Percentiles rank a stretch among this genome's conserved stretches.
Evolutionary conservation across 202 grass and related monocot genomes (phyloP).

Genomic region (Setaria viridis): DNA sequence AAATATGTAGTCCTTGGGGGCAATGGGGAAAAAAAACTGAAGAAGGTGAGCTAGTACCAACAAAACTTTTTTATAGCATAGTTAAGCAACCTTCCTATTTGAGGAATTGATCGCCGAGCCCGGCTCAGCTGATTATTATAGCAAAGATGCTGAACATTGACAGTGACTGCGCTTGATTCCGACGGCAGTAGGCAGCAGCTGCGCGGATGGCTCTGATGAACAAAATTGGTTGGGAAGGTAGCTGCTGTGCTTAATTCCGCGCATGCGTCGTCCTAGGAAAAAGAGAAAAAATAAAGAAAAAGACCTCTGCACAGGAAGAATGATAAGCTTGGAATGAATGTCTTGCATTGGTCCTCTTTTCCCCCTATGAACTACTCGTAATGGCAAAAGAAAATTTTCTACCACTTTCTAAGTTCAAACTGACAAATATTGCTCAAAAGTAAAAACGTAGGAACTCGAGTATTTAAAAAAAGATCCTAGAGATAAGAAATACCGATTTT

Average conservation of each 20-base stretch:
- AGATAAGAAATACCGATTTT: not conserved
- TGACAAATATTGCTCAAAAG: not conserved
- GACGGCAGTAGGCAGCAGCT: not conserved
- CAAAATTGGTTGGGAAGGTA: not conserved
- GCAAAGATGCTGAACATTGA: constrained; percentile 9
- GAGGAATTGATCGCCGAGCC: not conserved
- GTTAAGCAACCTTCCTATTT: not conserved
- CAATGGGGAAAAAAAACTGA: not conserved
- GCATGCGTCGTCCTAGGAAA: not conserved
- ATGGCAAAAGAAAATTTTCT: not conserved
- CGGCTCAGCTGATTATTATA: not conserved
- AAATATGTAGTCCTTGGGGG: not conserved
- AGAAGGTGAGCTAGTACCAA: not conserved
- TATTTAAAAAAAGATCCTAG: not conserved
- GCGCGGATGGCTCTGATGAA: not conserved
- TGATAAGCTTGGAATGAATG: not conserved
- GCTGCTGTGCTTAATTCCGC: not conserved
- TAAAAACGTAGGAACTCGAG: not conserved
- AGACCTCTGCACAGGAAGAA: not conserved
- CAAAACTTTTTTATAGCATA: not conserved
- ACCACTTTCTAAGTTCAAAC: not conserved
- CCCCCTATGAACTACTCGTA: not conserved
- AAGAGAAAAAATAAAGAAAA: not conserved
- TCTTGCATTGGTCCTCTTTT: not conserved
- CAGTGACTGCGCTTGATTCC: not conserved